Evolutionary conservation across 23 red algal species (phyloP), one percentile per base, ranked within the genome.

Genomic region (Gracilariopsis chorda): DNA sequence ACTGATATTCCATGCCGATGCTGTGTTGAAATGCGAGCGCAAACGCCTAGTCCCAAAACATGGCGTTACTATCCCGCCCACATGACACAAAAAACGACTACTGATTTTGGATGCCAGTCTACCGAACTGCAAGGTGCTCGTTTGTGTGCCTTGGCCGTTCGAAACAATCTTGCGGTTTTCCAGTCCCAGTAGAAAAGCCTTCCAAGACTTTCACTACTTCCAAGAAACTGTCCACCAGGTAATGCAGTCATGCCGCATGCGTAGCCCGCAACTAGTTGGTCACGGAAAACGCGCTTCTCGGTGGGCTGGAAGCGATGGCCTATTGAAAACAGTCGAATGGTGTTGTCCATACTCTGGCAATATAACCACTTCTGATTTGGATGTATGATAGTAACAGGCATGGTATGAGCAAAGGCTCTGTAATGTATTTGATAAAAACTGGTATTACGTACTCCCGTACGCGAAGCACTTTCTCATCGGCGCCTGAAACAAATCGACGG

Each of bases 371-470:
- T 94, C 11, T 90, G 90, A 60, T 79, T 82, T 42, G 95, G 95
- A 71, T 98, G 95, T 16, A 92, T 29, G 9, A 82, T 64, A 12
- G 80, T 79, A 4, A 88, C 90, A 3, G 90, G 90, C 56, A 94
- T 88, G 23, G 83, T 59, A 84, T 87, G 59, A 44, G 84, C 47
- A 13, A 61, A 44, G 95, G 95, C 41, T 94, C 95, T 25, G 80
- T 70, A 37, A 98, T 70, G 78, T 98, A 94, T 39, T 90, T 89
- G 43, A 98, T 86, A 33, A 94, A 83, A 4, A 98, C 90, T 1
- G 95, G 95, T 48, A 98, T 90, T 46, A 90, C 95, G 51, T 86
- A 94, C 35, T 98, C 95, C 95, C 95, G 94, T 36, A 98, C 77
- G 12, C 95, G 51, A 12, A 98, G 55, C 40, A 87, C 92, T 59